A percentile compares a stretch with the other conserved stretches of the same genome.
Conservation (phyloP, 2,329 filamentous ascomycete genomes). For the Clonostachys sp. region DNA sequence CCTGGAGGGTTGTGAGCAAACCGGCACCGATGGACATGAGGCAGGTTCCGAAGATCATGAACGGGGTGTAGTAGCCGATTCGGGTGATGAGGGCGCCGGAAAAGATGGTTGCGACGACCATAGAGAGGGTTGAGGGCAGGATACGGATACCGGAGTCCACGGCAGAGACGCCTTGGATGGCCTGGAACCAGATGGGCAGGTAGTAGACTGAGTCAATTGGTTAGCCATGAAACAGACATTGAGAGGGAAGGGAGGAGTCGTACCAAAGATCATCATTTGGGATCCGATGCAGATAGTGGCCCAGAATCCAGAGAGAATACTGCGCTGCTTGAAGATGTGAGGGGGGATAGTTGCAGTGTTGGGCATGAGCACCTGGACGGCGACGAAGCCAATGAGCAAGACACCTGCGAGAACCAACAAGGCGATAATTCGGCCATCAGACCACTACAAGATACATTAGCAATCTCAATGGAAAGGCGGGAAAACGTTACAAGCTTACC, state of each 20-base stretch:
- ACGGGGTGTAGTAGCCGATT: conserved; percentile 56
- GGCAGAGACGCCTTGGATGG: conserved; percentile 45
- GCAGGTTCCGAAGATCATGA: conserved; percentile 20
- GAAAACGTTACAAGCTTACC: no score
- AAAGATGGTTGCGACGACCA: conserved; percentile 45
- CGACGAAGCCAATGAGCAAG: conserved; percentile 30
- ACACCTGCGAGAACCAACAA: conserved; percentile 23
- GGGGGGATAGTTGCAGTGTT: conserved; percentile 27
- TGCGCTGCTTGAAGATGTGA: conserved; percentile 28
- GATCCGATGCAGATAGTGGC: conserved; percentile 2
- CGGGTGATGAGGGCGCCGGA: conserved; percentile 43
- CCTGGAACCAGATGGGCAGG: not conserved
- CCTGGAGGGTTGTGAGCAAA: conserved; percentile 17
- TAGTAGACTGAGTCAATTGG: not conserved
- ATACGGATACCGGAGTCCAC: conserved; percentile 53
- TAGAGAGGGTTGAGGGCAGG: conserved; percentile 49
- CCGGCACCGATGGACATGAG: conserved; percentile 21
- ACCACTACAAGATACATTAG: conserved; percentile 18
- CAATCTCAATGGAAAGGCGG: no score
- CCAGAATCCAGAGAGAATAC: conserved; percentile 22
- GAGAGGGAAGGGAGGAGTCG: not conserved
- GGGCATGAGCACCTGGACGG: conserved; percentile 20
- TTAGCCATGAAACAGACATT: conserved; percentile 40
- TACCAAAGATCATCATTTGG: not conserved
- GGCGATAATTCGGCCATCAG: conserved; percentile 18